A percentile compares a stretch with the other conserved stretches of the same genome.
Conservation (phyloP, 768 basidiomycete species). For the Trametes maxima region DNA sequence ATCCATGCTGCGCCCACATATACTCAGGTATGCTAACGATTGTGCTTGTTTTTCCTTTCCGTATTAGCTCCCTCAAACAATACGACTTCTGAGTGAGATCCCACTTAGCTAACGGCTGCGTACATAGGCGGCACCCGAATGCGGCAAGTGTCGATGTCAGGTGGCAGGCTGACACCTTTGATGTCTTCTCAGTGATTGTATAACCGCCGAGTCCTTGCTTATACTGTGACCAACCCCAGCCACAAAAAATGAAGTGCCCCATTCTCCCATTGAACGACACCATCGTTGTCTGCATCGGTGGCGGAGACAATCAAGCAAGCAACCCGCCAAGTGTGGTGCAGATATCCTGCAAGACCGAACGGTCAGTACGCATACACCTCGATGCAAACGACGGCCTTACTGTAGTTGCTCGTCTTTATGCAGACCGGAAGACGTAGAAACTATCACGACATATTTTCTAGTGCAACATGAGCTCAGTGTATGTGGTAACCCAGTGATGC, state of each 20-base stretch:
- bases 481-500: neutral
- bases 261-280: conserved; percentile 27
- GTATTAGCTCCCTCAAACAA: too few species aligned
- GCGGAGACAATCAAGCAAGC: neutral
- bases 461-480: conserved; percentile 22
- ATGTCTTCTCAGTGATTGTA: neutral
- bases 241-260: neutral
- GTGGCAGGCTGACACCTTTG: too few species aligned
- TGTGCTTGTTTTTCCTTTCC: too few species aligned
- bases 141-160: too few species aligned
- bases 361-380: neutral
- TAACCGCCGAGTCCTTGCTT: neutral
- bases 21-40: too few species aligned
- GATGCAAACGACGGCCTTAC: neutral
- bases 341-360: conserved; percentile 26
- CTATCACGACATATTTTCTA: conserved; percentile 19
- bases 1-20: neutral
- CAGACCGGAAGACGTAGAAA: conserved; percentile 15
- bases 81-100: too few species aligned
- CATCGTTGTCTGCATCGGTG: conserved; percentile 23
- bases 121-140: too few species aligned
- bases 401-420: conserved; percentile 18
- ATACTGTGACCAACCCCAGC: neutral
- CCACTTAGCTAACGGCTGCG: too few species aligned
- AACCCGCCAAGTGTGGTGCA: conserved; percentile 22